These are phyloP conservation scores for Ceratobasidium sp. DNA, from an alignment of 1,284 basidiomycete species.

Conservation along the genomic window DNA sequence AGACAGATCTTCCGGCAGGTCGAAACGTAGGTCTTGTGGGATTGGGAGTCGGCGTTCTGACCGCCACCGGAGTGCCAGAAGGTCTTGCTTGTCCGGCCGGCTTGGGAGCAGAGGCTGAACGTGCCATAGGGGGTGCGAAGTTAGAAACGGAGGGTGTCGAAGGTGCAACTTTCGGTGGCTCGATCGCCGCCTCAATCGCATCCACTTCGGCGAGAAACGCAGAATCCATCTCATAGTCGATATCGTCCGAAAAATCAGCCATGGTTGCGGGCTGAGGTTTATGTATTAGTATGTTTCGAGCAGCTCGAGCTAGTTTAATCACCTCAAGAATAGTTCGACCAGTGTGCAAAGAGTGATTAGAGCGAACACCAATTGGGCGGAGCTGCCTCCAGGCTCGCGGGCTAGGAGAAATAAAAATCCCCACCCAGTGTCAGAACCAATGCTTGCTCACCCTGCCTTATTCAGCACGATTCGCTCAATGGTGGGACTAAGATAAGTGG, in stretches of 20 bases:
- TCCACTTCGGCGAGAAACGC: conserved; percentile 40
- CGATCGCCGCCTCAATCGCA: conserved; percentile 41
- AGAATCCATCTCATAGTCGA: conserved; percentile 42
- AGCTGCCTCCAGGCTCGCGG: conserved; percentile 40
- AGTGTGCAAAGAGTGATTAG: neutral
- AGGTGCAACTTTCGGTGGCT: conserved; percentile 18
- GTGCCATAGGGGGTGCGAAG: neutral
- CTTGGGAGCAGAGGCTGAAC: conserved; percentile 1
- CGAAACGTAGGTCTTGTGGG: conserved; percentile 26
- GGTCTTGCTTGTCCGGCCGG: neutral
- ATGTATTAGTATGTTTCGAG: neutral
- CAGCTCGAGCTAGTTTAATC: neutral
- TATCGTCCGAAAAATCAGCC: conserved; percentile 37
- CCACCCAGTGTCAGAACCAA: neutral
- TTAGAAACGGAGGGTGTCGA: conserved; percentile 3
- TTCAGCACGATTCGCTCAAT: conserved; percentile 18
- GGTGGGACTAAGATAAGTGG: neutral
- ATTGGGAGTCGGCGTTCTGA: conserved; percentile 13
- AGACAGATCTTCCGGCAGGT: conserved; percentile 31
- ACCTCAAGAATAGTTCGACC: conserved; percentile 4
- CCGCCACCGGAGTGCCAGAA: neutral
- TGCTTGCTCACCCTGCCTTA: conserved; percentile 4
- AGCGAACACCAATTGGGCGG: neutral
- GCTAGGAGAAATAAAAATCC: conserved; percentile 17
- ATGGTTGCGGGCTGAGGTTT: conserved; percentile 1